These are phyloP conservation scores for Incumbomyces delicatus DNA, from an alignment of 2,329 filamentous ascomycete species.

Conservation along the genomic window DNA sequence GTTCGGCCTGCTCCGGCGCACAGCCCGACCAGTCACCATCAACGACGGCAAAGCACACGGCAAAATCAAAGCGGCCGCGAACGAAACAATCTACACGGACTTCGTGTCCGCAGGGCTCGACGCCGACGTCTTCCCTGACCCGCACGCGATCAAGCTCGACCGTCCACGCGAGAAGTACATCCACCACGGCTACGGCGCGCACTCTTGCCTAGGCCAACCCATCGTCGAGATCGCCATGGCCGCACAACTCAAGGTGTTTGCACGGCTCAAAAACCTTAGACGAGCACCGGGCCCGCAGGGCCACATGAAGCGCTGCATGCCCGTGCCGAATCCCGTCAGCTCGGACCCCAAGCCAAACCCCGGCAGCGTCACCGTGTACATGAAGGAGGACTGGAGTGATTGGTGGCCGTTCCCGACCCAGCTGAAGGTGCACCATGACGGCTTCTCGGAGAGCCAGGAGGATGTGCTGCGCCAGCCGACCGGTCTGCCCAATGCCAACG, in stretches of 20 bases:
- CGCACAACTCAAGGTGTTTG: slow-evolving; percentile 33
- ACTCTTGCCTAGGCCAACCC: slow-evolving; percentile 38
- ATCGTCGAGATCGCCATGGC: slow-evolving; percentile 34
- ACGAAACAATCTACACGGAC: slow-evolving; percentile 20
- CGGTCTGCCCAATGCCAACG: slow-evolving; percentile 16
- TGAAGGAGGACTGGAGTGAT: slow-evolving; percentile 34
- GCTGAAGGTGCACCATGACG: slow-evolving; percentile 21
- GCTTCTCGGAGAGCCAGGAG: slow-evolving; percentile 14
- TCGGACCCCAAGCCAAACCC: slow-evolving; percentile 22
- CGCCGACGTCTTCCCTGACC: slow-evolving; percentile 29
- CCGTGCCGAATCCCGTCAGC: slow-evolving; percentile 19
- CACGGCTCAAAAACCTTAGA: slow-evolving; percentile 32
- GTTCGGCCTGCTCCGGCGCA: slow-evolving; percentile 18
- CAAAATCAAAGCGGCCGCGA: slow-evolving; percentile 12
- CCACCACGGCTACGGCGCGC: slow-evolving; percentile 38
- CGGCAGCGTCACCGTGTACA: slow-evolving; percentile 34
- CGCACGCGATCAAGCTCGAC: slow-evolving; percentile 34
- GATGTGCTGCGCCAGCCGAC: slow-evolving; percentile 16
- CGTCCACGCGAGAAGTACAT: slow-evolving; percentile 33
- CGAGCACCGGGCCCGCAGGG: slow-evolving; percentile 33
- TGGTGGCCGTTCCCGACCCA: slow-evolving; percentile 33
- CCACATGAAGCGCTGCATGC: slow-evolving; percentile 31
- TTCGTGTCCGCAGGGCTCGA: slow-evolving; percentile 27
- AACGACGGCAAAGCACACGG: slow-evolving; percentile 12
- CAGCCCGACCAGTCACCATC: slow-evolving; percentile 14